phyloP scores from a whole-genome alignment of 805 yeast species.

The Ogataea trehaloabstinens region DNA sequence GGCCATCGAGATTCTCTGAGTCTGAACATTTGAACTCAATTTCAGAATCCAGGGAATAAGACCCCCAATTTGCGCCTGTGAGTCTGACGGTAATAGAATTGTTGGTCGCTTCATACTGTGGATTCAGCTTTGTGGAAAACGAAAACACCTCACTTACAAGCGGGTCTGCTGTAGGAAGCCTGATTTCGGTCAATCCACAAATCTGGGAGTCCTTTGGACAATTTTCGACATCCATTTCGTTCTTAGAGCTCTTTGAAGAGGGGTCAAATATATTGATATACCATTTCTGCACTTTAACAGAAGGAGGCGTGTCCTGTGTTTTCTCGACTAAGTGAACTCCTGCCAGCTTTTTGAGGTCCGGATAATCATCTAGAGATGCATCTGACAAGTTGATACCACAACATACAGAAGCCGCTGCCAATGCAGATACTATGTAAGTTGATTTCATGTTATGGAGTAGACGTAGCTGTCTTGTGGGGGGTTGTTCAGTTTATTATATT shows the following conservation, averaged over 20 bases:
- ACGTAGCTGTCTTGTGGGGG: too few relatives aligned
- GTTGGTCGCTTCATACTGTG: slow-evolving; percentile 28
- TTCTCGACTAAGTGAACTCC: slow-evolving; percentile 46
- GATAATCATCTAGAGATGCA: slow-evolving; percentile 36
- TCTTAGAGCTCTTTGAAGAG: slow-evolving; percentile 32
- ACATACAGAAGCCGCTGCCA: slow-evolving; percentile 3
- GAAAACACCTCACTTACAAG: slow-evolving; percentile 62
- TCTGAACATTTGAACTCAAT: slow-evolving; percentile 47
- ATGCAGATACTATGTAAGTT: too few relatives aligned
- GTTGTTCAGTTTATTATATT: too few relatives aligned
- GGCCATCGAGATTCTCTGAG: slow-evolving; percentile 25
- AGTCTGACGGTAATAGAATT: slow-evolving; percentile 39
- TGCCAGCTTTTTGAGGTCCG: slow-evolving; percentile 42
- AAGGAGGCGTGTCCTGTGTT: slow-evolving; percentile 73
- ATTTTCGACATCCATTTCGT: slow-evolving; percentile 35
- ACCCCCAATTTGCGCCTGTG: slow-evolving; percentile 71
- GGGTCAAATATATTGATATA: slow-evolving; percentile 68
- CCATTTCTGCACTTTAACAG: slow-evolving; percentile 62
- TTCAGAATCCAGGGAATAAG: slow-evolving; percentile 44
- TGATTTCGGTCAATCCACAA: slow-evolving; percentile 68
- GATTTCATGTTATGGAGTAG: too few relatives aligned
- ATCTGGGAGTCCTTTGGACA: slow-evolving; percentile 74
- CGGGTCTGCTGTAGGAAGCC: slow-evolving; percentile 47
- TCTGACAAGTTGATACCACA: slow-evolving; percentile 27
- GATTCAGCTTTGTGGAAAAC: slow-evolving; percentile 42